A percentile compares a stretch with the other conserved stretches of the same genome.
These are phyloP conservation scores for Ustilago sp. DNA, from an alignment of 1,284 basidiomycete genomes.

Conservation along the genomic window DNA sequence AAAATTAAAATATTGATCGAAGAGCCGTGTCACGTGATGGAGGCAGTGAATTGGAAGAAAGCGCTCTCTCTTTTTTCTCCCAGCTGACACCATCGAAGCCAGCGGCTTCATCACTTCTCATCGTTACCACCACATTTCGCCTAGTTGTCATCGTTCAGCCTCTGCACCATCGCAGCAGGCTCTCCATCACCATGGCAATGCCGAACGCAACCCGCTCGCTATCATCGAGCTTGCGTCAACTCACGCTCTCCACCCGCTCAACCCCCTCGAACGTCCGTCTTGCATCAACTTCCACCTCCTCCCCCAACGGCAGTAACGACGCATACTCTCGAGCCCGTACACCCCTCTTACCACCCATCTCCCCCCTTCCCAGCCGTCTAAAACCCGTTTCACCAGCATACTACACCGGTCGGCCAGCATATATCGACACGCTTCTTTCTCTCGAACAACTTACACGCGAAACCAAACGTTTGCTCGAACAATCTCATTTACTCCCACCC, in stretches of 20 bases:
- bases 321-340: slow-evolving; percentile 18
- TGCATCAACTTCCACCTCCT: slow-evolving; percentile 9
- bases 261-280: slow-evolving; percentile 7
- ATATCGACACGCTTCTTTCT: slow-evolving; percentile 79
- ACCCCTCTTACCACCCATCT: slow-evolving; percentile 30
- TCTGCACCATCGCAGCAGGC: background rate
- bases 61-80: background rate
- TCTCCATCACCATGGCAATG: slow-evolving; percentile 8
- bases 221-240: slow-evolving; percentile 6
- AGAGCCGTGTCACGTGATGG: slow-evolving; percentile 18
- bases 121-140: background rate
- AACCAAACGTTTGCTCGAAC: slow-evolving; percentile 76
- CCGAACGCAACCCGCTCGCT: slow-evolving; percentile 9
- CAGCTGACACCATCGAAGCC: background rate
- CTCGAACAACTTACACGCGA: slow-evolving; percentile 78
- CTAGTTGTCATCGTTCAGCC: background rate
- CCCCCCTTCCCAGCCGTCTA: slow-evolving; percentile 50
- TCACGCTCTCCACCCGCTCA: slow-evolving; percentile 10
- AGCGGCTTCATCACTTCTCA: background rate
- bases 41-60: slow-evolving; percentile 14
- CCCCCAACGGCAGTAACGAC: background rate
- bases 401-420: slow-evolving; percentile 85
- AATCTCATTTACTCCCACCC: slow-evolving; percentile 79
- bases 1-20: background rate
- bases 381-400: slow-evolving; percentile 78